phyloP scores from a whole-genome alignment of 2,329 filamentous ascomycete species.

The Elsinoe fawcettii region DNA sequence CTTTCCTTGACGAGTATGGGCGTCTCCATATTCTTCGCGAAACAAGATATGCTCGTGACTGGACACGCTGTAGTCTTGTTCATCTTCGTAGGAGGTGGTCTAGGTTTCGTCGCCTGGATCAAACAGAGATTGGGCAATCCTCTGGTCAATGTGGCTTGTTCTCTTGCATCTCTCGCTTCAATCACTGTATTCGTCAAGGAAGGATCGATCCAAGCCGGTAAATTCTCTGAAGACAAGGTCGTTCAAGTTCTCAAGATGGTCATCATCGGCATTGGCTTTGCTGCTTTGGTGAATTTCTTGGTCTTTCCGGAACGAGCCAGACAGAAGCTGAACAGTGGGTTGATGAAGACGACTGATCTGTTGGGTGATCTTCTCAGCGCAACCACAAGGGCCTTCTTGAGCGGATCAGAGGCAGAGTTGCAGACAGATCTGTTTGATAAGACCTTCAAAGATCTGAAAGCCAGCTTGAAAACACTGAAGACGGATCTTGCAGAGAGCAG shows the following conservation, averaged over 20 bases:
- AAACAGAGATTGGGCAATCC: conserved; percentile 33
- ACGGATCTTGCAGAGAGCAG: conserved; percentile 78
- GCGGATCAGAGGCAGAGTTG: conserved; percentile 71
- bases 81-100: conserved; percentile 74
- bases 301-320: conserved; percentile 74
- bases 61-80: conserved; percentile 74
- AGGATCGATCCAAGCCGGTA: conserved; percentile 72
- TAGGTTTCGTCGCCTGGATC: conserved; percentile 64
- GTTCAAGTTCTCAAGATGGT: conserved; percentile 77
- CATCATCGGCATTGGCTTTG: conserved; percentile 64
- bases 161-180: conserved; percentile 76
- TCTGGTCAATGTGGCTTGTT: conserved; percentile 55
- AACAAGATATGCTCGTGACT: conserved; percentile 57
- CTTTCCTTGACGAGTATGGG: conserved; percentile 80
- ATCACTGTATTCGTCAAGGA: conserved; percentile 90
- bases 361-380: conserved; percentile 73
- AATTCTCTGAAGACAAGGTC: conserved; percentile 75
- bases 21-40: conserved; percentile 71
- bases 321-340: conserved; percentile 61
- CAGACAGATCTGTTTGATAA: conserved; percentile 57
- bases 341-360: conserved; percentile 65
- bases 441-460: conserved; percentile 52
- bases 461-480: conserved; percentile 61
- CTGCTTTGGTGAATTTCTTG: conserved; percentile 66
- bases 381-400: conserved; percentile 76